These are phyloP conservation scores for Aspergillus costaricaensis DNA, from an alignment of 2,329 filamentous ascomycete species.

Conservation along the genomic window DNA sequence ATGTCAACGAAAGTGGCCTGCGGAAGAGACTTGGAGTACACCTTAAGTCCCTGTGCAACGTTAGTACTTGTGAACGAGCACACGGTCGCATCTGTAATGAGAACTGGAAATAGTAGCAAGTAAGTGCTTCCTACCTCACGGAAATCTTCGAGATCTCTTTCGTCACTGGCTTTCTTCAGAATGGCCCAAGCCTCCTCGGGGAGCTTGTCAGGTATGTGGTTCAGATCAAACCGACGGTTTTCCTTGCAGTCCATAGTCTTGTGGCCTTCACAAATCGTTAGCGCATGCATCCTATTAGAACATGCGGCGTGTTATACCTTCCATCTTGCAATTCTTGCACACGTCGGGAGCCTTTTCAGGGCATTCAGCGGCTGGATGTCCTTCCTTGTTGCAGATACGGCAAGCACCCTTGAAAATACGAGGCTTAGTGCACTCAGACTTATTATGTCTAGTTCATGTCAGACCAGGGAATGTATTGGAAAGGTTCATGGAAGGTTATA, in stretches of 20 bases:
- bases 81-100: neutral
- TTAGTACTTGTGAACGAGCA: conserved; percentile 3
- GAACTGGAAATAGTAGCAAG: too few relatives aligned
- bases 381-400: conserved; percentile 49
- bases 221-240: conserved; percentile 47
- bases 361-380: conserved; percentile 49
- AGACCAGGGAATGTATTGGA: neutral
- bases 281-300: neutral
- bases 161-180: conserved; percentile 52
- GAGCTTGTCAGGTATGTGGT: conserved; percentile 49
- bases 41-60: conserved; percentile 44
- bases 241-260: conserved; percentile 47
- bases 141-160: conserved; percentile 55
- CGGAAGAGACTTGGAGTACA: conserved; percentile 54
- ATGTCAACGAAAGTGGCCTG: conserved; percentile 51
- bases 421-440: conserved; percentile 49
- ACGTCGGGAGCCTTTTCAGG: conserved; percentile 45
- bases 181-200: conserved; percentile 54
- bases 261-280: conserved; percentile 39
- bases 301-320: conserved; percentile 37
- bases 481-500: conserved; percentile 15
- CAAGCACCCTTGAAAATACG: conserved; percentile 51
- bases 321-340: conserved; percentile 51
- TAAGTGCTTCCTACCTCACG: conserved; percentile 39
- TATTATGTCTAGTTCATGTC: conserved; percentile 39